These are phyloP conservation scores for Rhizoclosmatium sp. DNA, from an alignment of 192 early-diverging fungal species.

Conservation along the genomic window DNA sequence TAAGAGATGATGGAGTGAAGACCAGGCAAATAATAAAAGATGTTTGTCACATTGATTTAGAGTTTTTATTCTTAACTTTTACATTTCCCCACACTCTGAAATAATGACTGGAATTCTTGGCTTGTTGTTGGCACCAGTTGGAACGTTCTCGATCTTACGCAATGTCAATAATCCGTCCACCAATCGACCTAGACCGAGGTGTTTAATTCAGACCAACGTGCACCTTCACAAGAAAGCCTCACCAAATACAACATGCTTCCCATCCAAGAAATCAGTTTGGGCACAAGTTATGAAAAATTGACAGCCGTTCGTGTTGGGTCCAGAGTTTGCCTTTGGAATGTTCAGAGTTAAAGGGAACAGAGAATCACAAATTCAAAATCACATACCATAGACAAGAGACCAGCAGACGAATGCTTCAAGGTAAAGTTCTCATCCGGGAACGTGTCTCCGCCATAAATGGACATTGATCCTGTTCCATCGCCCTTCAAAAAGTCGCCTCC, in stretches of 20 bases:
- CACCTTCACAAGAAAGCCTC: slow-evolving; percentile 64
- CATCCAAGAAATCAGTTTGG: slow-evolving; percentile 86
- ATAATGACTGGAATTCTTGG: slow-evolving; percentile 88
- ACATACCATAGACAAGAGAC: slow-evolving; percentile 86
- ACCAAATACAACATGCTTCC: slow-evolving; percentile 90
- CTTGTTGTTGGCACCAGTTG: slow-evolving; percentile 83
- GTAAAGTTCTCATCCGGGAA: slow-evolving; percentile 87
- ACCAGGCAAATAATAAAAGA: background rate
- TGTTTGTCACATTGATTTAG: background rate
- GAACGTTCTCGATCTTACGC: slow-evolving; percentile 94
- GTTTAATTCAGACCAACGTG: slow-evolving; percentile 22
- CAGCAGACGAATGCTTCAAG: slow-evolving; percentile 84
- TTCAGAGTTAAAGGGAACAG: background rate
- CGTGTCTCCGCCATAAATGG: slow-evolving; percentile 77
- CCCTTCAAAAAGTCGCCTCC: slow-evolving; percentile 92
- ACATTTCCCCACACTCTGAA: slow-evolving; percentile 78
- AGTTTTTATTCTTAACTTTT: slow-evolving; percentile 23
- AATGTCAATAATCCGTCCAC: slow-evolving; percentile 87
- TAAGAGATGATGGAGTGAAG: slow-evolving; percentile 10
- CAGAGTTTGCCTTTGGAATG: slow-evolving; percentile 75
- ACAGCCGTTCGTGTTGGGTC: slow-evolving; percentile 87
- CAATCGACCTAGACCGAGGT: slow-evolving; percentile 69
- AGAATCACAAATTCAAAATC: background rate
- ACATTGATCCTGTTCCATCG: slow-evolving; percentile 86
- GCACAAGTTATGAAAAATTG: slow-evolving; percentile 94